phyloP scores from a whole-genome alignment of 1,284 basidiomycete species.

The Naganishia cerealis region DNA sequence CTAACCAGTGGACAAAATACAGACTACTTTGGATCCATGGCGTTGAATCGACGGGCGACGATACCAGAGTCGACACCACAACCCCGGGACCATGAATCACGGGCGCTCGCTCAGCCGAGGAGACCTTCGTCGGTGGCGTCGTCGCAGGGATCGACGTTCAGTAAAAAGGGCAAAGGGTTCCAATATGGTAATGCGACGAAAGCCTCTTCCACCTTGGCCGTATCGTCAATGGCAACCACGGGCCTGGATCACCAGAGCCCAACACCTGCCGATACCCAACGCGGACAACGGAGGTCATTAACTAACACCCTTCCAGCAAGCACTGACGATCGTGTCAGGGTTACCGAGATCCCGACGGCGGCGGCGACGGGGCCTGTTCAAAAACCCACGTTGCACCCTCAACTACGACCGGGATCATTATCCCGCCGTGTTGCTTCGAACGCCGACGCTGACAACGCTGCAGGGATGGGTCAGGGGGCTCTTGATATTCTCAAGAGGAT shows the following conservation, averaged over 20 bases:
- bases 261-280: not conserved
- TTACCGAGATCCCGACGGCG: not conserved
- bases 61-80: slow-evolving; percentile 1
- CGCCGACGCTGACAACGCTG: slow-evolving; percentile 3
- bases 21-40: slow-evolving; percentile 7
- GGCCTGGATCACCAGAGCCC: not conserved
- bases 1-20: not conserved
- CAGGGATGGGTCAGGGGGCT: slow-evolving; percentile 32
- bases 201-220: slow-evolving; percentile 22
- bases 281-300: not conserved
- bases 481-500: slow-evolving; percentile 33
- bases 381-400: slow-evolving; percentile 6
- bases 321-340: not conserved
- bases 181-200: slow-evolving; percentile 27
- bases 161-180: slow-evolving; percentile 27
- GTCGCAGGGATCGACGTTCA: slow-evolving; percentile 27
- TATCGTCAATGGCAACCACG: not conserved
- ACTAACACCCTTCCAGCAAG: not conserved
- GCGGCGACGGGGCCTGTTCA: not conserved
- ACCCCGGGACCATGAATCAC: not conserved
- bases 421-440: slow-evolving; percentile 10
- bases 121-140: slow-evolving; percentile 28
- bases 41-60: not conserved
- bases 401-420: slow-evolving; percentile 13
- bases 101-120: not conserved